Conservation (phyloP, 257 asterid genomes). For the Ligustrum vulgare region DNA sequence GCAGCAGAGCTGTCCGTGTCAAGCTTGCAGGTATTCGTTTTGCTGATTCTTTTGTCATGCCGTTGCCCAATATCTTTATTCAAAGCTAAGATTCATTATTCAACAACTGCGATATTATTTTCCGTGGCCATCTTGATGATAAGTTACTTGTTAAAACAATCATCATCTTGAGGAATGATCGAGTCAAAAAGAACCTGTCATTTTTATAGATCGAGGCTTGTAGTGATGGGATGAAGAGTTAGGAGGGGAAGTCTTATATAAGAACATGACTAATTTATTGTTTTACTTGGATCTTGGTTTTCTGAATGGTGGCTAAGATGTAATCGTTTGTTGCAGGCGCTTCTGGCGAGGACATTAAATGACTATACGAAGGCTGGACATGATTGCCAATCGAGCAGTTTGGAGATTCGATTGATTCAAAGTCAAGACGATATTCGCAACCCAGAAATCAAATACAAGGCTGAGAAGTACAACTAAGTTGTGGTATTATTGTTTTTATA, state of each 20-base stretch:
- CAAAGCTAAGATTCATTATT: neutral
- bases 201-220: neutral
- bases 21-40: conserved; percentile 74
- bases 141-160: neutral
- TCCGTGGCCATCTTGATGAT: neutral
- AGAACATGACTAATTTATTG: neutral
- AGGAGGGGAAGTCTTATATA: neutral
- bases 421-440: conserved; percentile 87
- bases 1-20: conserved; percentile 96
- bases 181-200: neutral
- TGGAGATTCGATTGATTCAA: conserved; percentile 93
- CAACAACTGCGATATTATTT: neutral
- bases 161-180: neutral
- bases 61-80: neutral
- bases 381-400: conserved; percentile 80
- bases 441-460: conserved; percentile 79
- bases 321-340: conserved; percentile 54
- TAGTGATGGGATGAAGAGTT: neutral
- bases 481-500: neutral
- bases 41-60: neutral
- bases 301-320: neutral
- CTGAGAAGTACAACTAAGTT: conserved; percentile 55
- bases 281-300: neutral
- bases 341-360: conserved; percentile 67
- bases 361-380: conserved; percentile 82